These are phyloP conservation scores for Solanum chaucha DNA, from an alignment of 257 asterid species.

Conservation along the genomic window DNA sequence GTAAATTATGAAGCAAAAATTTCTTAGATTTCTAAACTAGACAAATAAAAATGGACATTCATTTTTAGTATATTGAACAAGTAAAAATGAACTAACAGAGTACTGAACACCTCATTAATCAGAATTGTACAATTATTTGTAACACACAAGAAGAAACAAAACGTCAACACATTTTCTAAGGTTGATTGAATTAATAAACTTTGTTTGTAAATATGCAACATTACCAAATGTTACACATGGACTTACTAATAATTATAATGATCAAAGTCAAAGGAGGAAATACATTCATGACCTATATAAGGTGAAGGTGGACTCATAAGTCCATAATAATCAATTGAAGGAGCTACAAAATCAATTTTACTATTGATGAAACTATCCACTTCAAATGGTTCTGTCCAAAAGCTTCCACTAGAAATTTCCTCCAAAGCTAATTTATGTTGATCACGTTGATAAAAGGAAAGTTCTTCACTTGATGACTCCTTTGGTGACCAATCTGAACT, in stretches of 20 bases:
- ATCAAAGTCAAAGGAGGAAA: conserved; percentile 1
- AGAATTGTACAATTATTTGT: not conserved
- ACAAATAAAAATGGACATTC: no score
- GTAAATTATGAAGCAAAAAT: no score
- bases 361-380: not conserved
- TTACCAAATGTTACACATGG: not conserved
- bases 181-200: not conserved
- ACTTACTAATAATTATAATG: not conserved
- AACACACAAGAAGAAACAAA: not conserved
- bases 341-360: not conserved
- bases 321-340: not conserved
- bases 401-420: not conserved
- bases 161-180: not conserved
- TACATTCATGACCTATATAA: conserved; percentile 1
- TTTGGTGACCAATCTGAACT: not conserved
- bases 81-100: not conserved
- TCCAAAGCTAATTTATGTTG: not conserved
- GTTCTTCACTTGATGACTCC: not conserved
- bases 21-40: not conserved
- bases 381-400: conserved; percentile 7
- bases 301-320: conserved; percentile 18
- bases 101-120: not conserved
- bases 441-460: not conserved
- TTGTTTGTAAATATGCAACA: not conserved
- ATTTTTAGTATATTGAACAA: no score